Base-by-base conservation (phyloP, 2,329 filamentous ascomycete species). In the Stachybotrys chartarum region DNA sequence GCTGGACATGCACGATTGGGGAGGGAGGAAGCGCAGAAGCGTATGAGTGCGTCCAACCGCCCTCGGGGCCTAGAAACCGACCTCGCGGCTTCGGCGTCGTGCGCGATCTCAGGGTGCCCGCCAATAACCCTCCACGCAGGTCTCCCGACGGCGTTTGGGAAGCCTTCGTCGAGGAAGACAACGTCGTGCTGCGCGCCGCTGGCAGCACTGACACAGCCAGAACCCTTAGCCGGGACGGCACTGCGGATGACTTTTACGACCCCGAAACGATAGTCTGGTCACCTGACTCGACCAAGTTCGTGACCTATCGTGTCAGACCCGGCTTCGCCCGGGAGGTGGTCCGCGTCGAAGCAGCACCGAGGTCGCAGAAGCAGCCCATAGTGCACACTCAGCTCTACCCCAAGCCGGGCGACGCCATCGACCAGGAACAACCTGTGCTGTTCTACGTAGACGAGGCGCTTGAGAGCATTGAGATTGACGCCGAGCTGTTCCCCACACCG, bases 251-350 rank as follows among this genome's bases (percentile, higher is more conserved):
- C 53, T 55, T 55, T 50, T 55, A 55, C 53, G 53, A 55, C 53
- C 53, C 53, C 16, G 53, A 55, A 48, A 55, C 53, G 17, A 55
- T 55, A 31, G 53, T 55, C 53, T 55, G 53, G 53, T 55, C 53
- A 42, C 53, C 53, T 16, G 53, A 55, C 53, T 55, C 53, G 35
- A 55, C 47, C 42, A 55, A 55, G 48, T 31, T 55, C n/a, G 53
- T 55, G 31, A 48, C 35, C 17, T 55, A 55, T 48, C 53, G 53
- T 31, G 53, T 55, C 12, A 55, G 31, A 51, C 53, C 53, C 24
- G 53, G 53, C 32, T 55, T 45, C 53, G 53, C 53, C 10, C 42
- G 53, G 17, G 47, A 55, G 32, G 53, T 55, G 10, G 48, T 55
- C 32, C 53, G 53, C 48, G 48, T 55, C 48, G 53, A 55, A 45